phyloP scores from a whole-genome alignment of 129 eudicot species.

The Ambrosia trifida region DNA sequence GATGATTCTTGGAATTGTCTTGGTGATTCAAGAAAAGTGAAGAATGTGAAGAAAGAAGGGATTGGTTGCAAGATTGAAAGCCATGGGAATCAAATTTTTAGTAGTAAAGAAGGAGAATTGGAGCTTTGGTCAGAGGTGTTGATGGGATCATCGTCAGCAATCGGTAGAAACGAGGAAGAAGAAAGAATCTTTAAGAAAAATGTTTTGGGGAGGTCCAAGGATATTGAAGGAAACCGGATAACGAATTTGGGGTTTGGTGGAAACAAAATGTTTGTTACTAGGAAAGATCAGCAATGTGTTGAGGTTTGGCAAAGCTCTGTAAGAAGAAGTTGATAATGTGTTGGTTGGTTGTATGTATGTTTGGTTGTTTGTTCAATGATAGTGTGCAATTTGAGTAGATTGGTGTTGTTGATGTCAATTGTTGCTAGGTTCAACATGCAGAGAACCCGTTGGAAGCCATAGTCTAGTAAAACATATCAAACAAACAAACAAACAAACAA shows the following conservation, averaged over 20 bases:
- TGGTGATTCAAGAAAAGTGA: conserved; percentile 60
- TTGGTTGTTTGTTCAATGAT: background rate
- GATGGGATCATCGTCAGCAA: conserved; percentile 35
- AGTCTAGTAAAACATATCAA: no score
- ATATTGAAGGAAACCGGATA: conserved; percentile 58
- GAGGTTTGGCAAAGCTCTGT: conserved; percentile 94
- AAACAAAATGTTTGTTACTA: conserved; percentile 82
- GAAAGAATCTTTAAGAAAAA: conserved; percentile 73
- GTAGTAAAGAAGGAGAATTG: conserved; percentile 76
- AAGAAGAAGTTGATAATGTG: conserved; percentile 43
- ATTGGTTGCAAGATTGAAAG: conserved; percentile 62
- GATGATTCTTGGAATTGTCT: conserved; percentile 67
- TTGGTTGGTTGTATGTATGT: background rate
- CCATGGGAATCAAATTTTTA: conserved; percentile 79
- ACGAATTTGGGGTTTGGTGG: conserved; percentile 83
- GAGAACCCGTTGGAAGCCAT: background rate
- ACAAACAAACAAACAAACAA: no score
- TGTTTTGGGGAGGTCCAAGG: conserved; percentile 76
- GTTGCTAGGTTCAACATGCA: background rate
- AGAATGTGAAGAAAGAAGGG: conserved; percentile 82
- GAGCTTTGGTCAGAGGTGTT: conserved; percentile 92
- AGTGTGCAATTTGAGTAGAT: background rate
- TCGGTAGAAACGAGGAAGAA: conserved; percentile 26
- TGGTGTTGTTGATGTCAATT: background rate
- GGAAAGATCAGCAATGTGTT: conserved; percentile 82